A percentile compares a stretch with the other conserved stretches of the same genome.
phyloP scores from a whole-genome alignment of 805 yeast species.

The Zygosaccharomyces bisporus region DNA sequence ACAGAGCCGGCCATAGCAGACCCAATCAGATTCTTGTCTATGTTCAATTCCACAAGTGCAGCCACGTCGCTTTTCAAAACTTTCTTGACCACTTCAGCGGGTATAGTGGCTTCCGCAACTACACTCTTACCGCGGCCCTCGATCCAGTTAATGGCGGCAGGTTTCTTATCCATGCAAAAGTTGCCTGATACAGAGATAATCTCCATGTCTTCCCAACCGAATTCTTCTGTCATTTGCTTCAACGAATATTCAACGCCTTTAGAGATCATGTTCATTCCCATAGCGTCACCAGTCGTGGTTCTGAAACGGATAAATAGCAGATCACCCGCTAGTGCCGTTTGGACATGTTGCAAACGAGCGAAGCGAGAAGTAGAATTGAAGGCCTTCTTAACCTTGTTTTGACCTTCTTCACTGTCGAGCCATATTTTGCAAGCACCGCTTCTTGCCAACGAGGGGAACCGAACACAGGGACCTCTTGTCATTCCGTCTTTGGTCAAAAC shows the following conservation, averaged over 20 bases:
- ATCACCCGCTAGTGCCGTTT: slow-evolving; percentile 93
- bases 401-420: slow-evolving; percentile 96
- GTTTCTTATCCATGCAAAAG: slow-evolving; percentile 95
- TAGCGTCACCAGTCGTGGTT: slow-evolving; percentile 99
- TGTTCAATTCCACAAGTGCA: slow-evolving; percentile 85
- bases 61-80: slow-evolving; percentile 91
- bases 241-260: slow-evolving; percentile 93
- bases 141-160: slow-evolving; percentile 98
- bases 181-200: slow-evolving; percentile 93
- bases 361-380: slow-evolving; percentile 96
- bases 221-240: slow-evolving; percentile 76
- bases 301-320: slow-evolving; percentile 84
- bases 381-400: slow-evolving; percentile 71
- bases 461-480: slow-evolving; percentile 99
- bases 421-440: slow-evolving; percentile 94
- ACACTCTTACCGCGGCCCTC: slow-evolving; percentile 98
- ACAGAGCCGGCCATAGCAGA: slow-evolving; percentile 98
- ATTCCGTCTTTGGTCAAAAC: slow-evolving; percentile 94
- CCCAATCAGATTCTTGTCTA: slow-evolving; percentile 87
- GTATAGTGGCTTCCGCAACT: slow-evolving; percentile 92
- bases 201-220: slow-evolving; percentile 93
- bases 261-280: slow-evolving; percentile 99
- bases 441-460: slow-evolving; percentile 74
- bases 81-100: slow-evolving; percentile 69
- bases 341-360: slow-evolving; percentile 86